Evolutionary conservation across 139 green algal genomes (phyloP), one percentile per base, ranked within the genome.

Genomic region (Zygnema cylindricum): DNA sequence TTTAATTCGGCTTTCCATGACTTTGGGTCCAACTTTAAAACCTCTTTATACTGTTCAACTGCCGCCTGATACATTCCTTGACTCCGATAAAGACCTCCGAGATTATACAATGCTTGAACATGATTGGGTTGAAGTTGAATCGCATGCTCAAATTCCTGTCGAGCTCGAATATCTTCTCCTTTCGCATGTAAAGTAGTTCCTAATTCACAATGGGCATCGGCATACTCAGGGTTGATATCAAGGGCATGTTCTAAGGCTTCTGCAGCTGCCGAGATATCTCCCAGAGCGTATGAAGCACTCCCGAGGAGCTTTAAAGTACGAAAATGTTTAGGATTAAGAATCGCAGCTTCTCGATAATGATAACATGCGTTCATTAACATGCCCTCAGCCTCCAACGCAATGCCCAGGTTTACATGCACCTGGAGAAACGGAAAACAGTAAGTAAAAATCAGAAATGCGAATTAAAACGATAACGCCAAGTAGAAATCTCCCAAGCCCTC

Each of bases 401-500:
- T 96, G 81, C 94, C 94, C 83, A 96, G 55, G 87, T 96, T 96
- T 49, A 96, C 89, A 76, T 95, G 93, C 3, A 96, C 81, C 88
- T 96, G 93, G n/a, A n/a, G n/a, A n/a, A n/a, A n/a, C n/a, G n/a
- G n/a, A n/a, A n/a, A n/a, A n/a, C n/a, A n/a, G n/a, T n/a, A n/a
- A n/a, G n/a, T n/a, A n/a, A n/a, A n/a, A n/a, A n/a, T n/a, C n/a
- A n/a, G n/a, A n/a, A n/a, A n/a, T n/a, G n/a, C n/a, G n/a, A n/a
- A n/a, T n/a, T n/a, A n/a, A n/a, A n/a, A n/a, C n/a, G n/a, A n/a
- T n/a, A n/a, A n/a, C n/a, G n/a, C n/a, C n/a, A n/a, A n/a, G n/a
- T n/a, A n/a, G n/a, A n/a, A n/a, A n/a, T n/a, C n/a, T n/a, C n/a
- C n/a, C n/a, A n/a, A n/a, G n/a, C n/a, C n/a, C n/a, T n/a, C n/a